These are phyloP conservation scores for Pseudocohnilembus persalinus DNA, from an alignment of 169 alveolate genomes.

Conservation along the genomic window DNA sequence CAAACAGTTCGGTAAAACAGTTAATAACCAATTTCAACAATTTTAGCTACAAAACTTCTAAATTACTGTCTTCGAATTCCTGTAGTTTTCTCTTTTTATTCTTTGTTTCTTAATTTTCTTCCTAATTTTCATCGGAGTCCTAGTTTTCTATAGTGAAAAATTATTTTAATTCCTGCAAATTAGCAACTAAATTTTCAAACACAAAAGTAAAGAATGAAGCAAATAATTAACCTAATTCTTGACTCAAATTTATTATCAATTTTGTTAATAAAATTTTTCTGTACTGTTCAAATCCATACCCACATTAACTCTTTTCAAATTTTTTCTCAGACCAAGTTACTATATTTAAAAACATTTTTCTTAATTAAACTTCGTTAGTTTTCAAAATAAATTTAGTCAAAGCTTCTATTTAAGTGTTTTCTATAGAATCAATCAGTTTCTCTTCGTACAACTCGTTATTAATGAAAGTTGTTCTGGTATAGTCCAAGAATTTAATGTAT, in stretches of 20 bases:
- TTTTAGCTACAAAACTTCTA: not conserved
- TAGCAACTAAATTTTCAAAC: not conserved
- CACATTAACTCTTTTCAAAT: constrained; percentile 11
- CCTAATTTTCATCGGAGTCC: not conserved
- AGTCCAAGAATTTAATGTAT: constrained; percentile 1
- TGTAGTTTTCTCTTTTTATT: constrained; percentile 2
- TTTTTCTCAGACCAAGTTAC: constrained; percentile 13
- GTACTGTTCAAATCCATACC: not conserved
- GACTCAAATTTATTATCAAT: not conserved
- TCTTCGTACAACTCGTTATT: not conserved
- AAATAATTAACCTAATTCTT: not conserved
- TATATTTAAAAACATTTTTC: constrained; percentile 11
- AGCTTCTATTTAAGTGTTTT: constrained; percentile 4
- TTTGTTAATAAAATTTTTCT: not conserved
- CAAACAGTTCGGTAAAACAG: not conserved
- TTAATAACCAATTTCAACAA: not conserved
- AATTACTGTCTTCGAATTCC: constrained; percentile 1
- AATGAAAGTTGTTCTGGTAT: constrained; percentile 2
- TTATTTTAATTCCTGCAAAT: not conserved
- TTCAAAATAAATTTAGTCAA: not conserved
- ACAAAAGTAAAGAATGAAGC: constrained; percentile 11
- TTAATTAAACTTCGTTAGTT: constrained; percentile 12
- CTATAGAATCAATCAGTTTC: not conserved
- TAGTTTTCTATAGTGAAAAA: not conserved
- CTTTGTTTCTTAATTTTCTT: not conserved